Conservation (phyloP, 768 basidiomycete genomes). For the Grammothele lineata region DNA sequence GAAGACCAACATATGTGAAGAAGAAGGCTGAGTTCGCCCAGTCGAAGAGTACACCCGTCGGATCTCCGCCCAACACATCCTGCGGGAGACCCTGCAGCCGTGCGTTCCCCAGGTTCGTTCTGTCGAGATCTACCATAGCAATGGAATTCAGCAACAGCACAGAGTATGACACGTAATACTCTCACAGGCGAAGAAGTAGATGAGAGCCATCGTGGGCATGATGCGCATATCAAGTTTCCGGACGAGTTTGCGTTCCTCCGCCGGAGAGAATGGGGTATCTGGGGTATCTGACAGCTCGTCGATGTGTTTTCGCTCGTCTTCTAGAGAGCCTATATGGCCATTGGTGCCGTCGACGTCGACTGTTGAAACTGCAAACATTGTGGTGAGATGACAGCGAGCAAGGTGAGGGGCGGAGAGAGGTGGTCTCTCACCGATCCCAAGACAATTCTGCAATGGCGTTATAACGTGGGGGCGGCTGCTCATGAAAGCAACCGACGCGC, state of each 20-base stretch:
- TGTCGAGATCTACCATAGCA: conserved; percentile 48
- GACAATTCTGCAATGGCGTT: no score
- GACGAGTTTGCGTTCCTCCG: conserved; percentile 36
- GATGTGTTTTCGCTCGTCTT: no score
- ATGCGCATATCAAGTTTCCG: conserved; percentile 66
- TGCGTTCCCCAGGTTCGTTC: conserved; percentile 78
- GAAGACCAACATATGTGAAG: conserved; percentile 53
- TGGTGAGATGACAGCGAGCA: no score
- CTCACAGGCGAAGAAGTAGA: conserved; percentile 75
- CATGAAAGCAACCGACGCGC: no score
- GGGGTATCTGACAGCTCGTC: no score
- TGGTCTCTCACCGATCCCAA: no score
- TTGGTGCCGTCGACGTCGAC: no score
- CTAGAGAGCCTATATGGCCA: no score
- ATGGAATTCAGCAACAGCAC: neutral
- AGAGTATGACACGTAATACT: conserved; percentile 8
- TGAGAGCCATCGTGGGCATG: conserved; percentile 62
- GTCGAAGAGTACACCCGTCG: conserved; percentile 63
- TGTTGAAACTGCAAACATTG: no score
- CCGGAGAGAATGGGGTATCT: conserved; percentile 6
- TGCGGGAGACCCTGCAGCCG: conserved; percentile 65
- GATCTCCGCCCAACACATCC: conserved; percentile 63
- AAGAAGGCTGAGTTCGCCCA: conserved; percentile 78
- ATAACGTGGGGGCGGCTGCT: no score
- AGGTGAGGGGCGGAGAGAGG: no score